Base-by-base conservation (phyloP, 1,284 basidiomycete species). In the Cystobasidium sp. region DNA sequence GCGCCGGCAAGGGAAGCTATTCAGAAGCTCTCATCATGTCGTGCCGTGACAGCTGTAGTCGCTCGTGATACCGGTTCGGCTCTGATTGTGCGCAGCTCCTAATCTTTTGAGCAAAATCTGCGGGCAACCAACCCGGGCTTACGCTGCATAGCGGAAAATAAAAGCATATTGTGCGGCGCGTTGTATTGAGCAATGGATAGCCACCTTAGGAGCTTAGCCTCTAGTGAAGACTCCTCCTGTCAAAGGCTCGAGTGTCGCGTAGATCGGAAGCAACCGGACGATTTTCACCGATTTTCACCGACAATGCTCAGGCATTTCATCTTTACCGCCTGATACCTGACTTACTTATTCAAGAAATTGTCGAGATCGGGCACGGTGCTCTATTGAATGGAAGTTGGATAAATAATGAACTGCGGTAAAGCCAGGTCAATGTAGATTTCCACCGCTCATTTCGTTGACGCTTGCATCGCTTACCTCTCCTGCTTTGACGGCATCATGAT, bases 341-440 rank as follows among this genome's bases (percentile, higher is more conserved):
- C 51, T 53, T 53, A 53, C 51, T 53, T 53, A 53, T 53, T 53
- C 51, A 53, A 53, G 51, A n/a, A 53, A 53, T 53, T 53, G 51
- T 53, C 18, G 51, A 53, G 51, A 53, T 53, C 51, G 51, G 51
- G 51, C 51, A 53, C 51, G 51, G 51, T 53, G 51, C 51, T 53
- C 51, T 53, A 53, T 53, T 53, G 51, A 53, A 53, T 53, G 51
- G 51, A 53, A 53, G 51, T 53, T 53, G 51, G 51, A 53, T 53
- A 53, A 53, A 53, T 53, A 53, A 53, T 53, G 51, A 53, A 53
- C 51, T 53, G 51, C 51, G 51, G 51, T 53, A 53, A 53, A 53
- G 51, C 51, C 51, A 53, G 51, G 51, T 53, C 51, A 53, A 53
- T 53, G 51, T 53, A 53, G 51, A 53, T 53, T n/a, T 53, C 18